Conservation (phyloP, 768 basidiomycete species). For the Auriscalpium vulgare region DNA sequence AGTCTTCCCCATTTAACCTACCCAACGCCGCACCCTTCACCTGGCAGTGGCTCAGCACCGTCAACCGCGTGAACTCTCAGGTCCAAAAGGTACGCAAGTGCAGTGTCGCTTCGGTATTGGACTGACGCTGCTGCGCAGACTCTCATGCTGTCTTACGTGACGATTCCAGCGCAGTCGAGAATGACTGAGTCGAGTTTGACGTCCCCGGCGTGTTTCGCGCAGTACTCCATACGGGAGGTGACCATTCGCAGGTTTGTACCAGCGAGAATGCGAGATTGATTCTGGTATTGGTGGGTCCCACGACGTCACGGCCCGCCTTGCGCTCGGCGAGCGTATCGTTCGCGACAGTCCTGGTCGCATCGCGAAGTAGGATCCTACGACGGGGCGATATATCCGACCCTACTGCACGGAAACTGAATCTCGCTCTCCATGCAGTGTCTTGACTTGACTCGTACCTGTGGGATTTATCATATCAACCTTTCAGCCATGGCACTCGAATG, state of each 20-base stretch:
- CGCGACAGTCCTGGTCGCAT: too few species aligned
- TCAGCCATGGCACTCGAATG: too few species aligned
- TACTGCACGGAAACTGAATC: too few species aligned
- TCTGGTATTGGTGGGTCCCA: background rate
- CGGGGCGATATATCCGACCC: too few species aligned
- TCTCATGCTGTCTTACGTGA: slow-evolving; percentile 83
- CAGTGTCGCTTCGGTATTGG: background rate
- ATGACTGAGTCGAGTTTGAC: slow-evolving; percentile 42
- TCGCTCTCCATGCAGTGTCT: too few species aligned
- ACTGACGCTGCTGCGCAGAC: slow-evolving; percentile 44
- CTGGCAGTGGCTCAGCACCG: slow-evolving; percentile 96
- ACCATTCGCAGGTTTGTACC: slow-evolving; percentile 81
- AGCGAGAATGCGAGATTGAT: slow-evolving; percentile 83
- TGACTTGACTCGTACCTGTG: too few species aligned
- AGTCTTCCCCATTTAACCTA: slow-evolving; percentile 53
- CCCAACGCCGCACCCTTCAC: slow-evolving; percentile 65
- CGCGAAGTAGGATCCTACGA: too few species aligned
- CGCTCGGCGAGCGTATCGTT: too few species aligned
- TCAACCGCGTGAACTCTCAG: slow-evolving; percentile 93
- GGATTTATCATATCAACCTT: too few species aligned
- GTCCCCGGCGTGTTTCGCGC: slow-evolving; percentile 66
- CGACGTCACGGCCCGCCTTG: too few species aligned
- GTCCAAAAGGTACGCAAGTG: slow-evolving; percentile 74
- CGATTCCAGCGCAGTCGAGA: slow-evolving; percentile 72
- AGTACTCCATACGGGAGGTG: slow-evolving; percentile 82